phyloP scores from a whole-genome alignment of 2,329 filamentous ascomycete species.

The Alternaria sp. region DNA sequence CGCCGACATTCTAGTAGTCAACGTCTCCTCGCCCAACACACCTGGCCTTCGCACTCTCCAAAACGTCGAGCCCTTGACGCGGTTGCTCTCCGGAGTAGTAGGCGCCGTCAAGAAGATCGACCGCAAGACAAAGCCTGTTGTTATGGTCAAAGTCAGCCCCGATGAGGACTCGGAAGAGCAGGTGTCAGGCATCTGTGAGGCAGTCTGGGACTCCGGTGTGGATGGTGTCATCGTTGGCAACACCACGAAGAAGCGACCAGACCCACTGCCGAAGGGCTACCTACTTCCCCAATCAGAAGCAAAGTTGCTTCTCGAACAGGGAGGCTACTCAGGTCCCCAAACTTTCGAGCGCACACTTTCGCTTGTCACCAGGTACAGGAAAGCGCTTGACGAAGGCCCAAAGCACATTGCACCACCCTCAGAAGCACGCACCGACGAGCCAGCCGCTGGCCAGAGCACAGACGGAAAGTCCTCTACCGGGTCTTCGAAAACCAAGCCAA shows the following conservation, averaged over 20 bases:
- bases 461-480: constrained; percentile 14
- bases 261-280: constrained; percentile 71
- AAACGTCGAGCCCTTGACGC: constrained; percentile 79
- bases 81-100: constrained; percentile 82
- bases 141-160: constrained; percentile 98
- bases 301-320: constrained; percentile 73
- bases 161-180: constrained; percentile 89
- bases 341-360: constrained; percentile 81
- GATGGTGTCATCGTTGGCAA: constrained; percentile 97
- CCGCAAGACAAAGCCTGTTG: constrained; percentile 74
- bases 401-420: constrained; percentile 23
- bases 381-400: constrained; percentile 54
- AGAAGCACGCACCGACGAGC: constrained; percentile 8
- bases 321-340: constrained; percentile 89
- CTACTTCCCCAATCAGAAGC: constrained; percentile 71
- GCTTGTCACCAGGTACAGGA: constrained; percentile 80
- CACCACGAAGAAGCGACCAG: constrained; percentile 84
- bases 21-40: constrained; percentile 96
- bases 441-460: constrained; percentile 13
- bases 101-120: constrained; percentile 72
- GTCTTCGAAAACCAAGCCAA: constrained; percentile 22
- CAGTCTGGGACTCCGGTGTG: constrained; percentile 69
- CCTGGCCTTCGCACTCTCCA: constrained; percentile 89
- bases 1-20: constrained; percentile 95
- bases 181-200: constrained; percentile 82